Conservation (phyloP, 108 stramenopile genomes). For the Skeletonema marinoi region DNA sequence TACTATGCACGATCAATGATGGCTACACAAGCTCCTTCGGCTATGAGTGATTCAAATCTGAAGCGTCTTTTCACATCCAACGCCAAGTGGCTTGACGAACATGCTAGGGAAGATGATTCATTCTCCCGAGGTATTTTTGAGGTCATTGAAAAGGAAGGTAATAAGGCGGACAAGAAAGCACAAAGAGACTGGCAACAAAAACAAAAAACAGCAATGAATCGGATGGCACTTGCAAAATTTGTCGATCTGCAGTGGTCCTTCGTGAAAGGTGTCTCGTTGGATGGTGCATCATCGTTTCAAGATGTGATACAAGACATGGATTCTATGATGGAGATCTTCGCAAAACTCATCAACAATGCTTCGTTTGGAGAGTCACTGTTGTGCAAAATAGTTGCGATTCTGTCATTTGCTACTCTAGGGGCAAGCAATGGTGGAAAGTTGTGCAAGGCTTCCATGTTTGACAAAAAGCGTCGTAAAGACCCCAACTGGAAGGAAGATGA, state of each 20-base stretch:
- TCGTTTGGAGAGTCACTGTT: slow-evolving; percentile 71
- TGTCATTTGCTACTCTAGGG: slow-evolving; percentile 53
- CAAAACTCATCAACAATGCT: slow-evolving; percentile 38
- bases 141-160: background rate
- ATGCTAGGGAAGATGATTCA: slow-evolving; percentile 20
- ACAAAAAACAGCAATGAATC: slow-evolving; percentile 50
- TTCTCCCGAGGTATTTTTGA: slow-evolving; percentile 14
- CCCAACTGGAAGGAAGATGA: slow-evolving; percentile 10
- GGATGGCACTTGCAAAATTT: slow-evolving; percentile 57
- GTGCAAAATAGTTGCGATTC: slow-evolving; percentile 68
- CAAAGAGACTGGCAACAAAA: slow-evolving; percentile 40
- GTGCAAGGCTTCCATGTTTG: background rate
- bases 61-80: slow-evolving; percentile 67
- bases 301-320: slow-evolving; percentile 36
- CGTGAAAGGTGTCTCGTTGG: slow-evolving; percentile 37
- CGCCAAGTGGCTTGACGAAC: slow-evolving; percentile 56
- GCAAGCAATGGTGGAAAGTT: slow-evolving; percentile 32
- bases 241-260: slow-evolving; percentile 73
- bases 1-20: slow-evolving; percentile 75
- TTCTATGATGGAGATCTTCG: slow-evolving; percentile 29
- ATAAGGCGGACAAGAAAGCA: slow-evolving; percentile 24
- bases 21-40: slow-evolving; percentile 64
- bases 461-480: slow-evolving; percentile 1
- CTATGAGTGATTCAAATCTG: slow-evolving; percentile 63
- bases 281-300: slow-evolving; percentile 7